Conservation (phyloP, 2,329 filamentous ascomycete species). For the Knufia petricola region DNA sequence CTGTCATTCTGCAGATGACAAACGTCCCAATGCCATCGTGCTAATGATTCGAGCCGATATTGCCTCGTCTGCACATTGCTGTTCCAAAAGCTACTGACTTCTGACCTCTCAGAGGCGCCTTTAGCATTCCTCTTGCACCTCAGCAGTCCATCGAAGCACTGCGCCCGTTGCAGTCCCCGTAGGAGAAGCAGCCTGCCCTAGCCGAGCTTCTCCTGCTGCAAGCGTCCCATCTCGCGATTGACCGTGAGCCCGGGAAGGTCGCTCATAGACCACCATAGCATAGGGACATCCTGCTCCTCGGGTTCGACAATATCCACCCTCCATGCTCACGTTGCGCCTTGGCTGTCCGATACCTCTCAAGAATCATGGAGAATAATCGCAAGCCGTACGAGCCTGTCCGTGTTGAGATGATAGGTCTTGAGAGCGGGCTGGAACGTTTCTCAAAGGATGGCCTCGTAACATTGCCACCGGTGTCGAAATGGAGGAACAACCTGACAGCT, state of each 20-base stretch:
- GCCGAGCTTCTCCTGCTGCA: background rate
- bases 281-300: background rate
- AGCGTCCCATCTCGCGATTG: background rate
- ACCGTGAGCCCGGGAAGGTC: background rate
- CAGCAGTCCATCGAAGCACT: background rate
- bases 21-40: background rate
- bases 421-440: slow-evolving; percentile 25
- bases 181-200: background rate
- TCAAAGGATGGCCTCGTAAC: slow-evolving; percentile 25
- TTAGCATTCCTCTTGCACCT: background rate
- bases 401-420: slow-evolving; percentile 14
- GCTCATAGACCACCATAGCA: background rate
- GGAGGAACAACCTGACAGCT: slow-evolving; percentile 39
- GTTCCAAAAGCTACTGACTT: background rate
- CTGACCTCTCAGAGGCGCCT: background rate
- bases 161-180: background rate
- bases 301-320: slow-evolving; percentile 5
- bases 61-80: background rate
- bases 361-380: slow-evolving; percentile 18
- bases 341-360: slow-evolving; percentile 11
- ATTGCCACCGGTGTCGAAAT: slow-evolving; percentile 29
- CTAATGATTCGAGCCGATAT: background rate
- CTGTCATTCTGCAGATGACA: slow-evolving; percentile 3
- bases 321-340: slow-evolving; percentile 9
- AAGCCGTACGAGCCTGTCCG: slow-evolving; percentile 17